Evolutionary conservation across 78 protist species (phyloP), one percentile per base, ranked within the genome.

Genomic region (Speleostelium caveatum): DNA sequence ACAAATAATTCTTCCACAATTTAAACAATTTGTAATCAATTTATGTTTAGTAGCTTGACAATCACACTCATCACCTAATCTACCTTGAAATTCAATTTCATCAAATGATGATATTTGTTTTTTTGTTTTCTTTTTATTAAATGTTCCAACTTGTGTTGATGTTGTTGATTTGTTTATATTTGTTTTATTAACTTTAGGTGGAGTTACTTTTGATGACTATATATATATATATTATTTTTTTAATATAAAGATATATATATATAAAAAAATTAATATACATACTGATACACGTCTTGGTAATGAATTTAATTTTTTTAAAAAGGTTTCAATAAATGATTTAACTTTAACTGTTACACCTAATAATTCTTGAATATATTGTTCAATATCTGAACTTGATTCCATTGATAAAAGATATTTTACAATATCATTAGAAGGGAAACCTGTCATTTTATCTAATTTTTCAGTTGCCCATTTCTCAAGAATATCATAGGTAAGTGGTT

Each of bases 1-100:
- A 63, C 96, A 92, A 24, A 96, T 74, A 33, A 95, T 61, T 26
- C 73, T 66, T 6, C 97, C 97, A 60, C 97, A 95, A 41, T 59
- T 59, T 24, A 73, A 73, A 85, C 97, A 95, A 80, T 92, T 93
- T 2, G 74, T 66, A 16, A 73, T 42, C 69, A 93, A 45, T 17
- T 36, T 53, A 56, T 94, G 96, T 69, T 58, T 55, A 24, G 87
- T 67, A 2, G 93, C 96, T 42, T 91, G 94, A 56, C 96, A 89
- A 2, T 91, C 89, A 78, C 96, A 89, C 32, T 79, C 68, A 17
- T 80, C 89, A 36, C 89, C 89, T 67, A 55, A 36, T 56, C 32
- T 80, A 41, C 51, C 59, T 30, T 80, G 60, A 36, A 80, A 56
- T 58, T 65, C 59, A 39, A 80, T 68, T 32, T 80, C 89, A 16